A percentile compares a stretch with the other conserved stretches of the same genome.
phyloP scores from a whole-genome alignment of 2,329 filamentous ascomycete species.

The Penicillium concentricum region DNA sequence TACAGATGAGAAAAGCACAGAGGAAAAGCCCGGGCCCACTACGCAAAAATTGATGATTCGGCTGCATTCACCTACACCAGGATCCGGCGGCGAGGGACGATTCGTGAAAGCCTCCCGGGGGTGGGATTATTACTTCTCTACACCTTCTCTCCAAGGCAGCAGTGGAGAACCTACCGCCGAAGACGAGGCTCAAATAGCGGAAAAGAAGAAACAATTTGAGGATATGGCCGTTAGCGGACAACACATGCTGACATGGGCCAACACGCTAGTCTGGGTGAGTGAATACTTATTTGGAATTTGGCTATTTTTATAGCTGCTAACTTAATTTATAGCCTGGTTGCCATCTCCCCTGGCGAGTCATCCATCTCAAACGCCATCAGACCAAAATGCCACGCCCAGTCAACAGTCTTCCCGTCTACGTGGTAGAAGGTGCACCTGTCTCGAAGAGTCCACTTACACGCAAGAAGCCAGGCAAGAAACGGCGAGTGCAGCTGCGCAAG shows the following conservation, averaged over 20 bases:
- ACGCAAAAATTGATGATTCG: slow-evolving; percentile 42
- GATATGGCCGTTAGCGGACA: slow-evolving; percentile 39
- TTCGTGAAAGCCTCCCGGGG: slow-evolving; percentile 43
- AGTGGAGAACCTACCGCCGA: not conserved
- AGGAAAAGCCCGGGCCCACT: not conserved
- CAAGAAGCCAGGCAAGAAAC: slow-evolving; percentile 46
- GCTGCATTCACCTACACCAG: slow-evolving; percentile 41
- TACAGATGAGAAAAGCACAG: not conserved
- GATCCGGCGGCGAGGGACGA: slow-evolving; percentile 32
- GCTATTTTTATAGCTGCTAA: not conserved
- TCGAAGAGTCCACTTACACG: slow-evolving; percentile 31
- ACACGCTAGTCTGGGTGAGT: slow-evolving; percentile 36
- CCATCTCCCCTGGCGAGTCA: slow-evolving; percentile 42
- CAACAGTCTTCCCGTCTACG: slow-evolving; percentile 24
- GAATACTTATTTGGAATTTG: not conserved
- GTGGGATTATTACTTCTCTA: slow-evolving; percentile 44
- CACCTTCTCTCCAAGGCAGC: slow-evolving; percentile 29
- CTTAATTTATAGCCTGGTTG: slow-evolving; percentile 36
- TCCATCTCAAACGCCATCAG: slow-evolving; percentile 36
- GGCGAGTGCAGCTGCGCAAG: slow-evolving; percentile 42
- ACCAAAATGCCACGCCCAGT: slow-evolving; percentile 28
- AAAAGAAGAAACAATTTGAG: slow-evolving; percentile 33
- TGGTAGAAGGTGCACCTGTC: slow-evolving; percentile 18
- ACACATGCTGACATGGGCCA: slow-evolving; percentile 32
- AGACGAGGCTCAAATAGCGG: slow-evolving; percentile 10